Conservation (phyloP, 306 rosid species). For the Arachis stenosperma region DNA sequence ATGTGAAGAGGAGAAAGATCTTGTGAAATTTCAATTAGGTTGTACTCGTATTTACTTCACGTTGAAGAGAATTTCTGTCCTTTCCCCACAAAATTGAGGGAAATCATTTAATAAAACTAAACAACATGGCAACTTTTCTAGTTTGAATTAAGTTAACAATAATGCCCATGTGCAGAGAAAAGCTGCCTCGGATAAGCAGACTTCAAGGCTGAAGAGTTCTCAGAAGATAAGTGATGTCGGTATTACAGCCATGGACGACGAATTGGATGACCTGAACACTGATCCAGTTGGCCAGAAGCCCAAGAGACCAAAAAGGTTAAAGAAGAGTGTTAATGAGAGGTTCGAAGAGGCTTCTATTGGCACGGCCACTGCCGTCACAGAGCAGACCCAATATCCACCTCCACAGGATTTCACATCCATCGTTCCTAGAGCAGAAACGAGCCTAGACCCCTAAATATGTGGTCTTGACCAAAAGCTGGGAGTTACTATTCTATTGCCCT, state of each 20-base stretch:
- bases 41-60: neutral
- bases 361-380: slow-evolving; percentile 37
- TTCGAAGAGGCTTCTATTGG: slow-evolving; percentile 60
- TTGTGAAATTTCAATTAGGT: neutral
- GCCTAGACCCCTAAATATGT: slow-evolving; percentile 36
- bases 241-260: slow-evolving; percentile 39
- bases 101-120: neutral
- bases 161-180: slow-evolving; percentile 67
- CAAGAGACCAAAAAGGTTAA: slow-evolving; percentile 73
- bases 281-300: slow-evolving; percentile 58
- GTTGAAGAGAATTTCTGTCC: neutral
- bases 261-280: slow-evolving; percentile 54
- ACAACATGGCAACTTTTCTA: neutral
- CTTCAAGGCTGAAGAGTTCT: slow-evolving; percentile 52
- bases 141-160: slow-evolving; percentile 37
- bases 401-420: slow-evolving; percentile 34
- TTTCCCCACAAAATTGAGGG: neutral
- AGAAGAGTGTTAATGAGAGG: slow-evolving; percentile 68
- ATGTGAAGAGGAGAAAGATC: neutral
- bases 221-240: slow-evolving; percentile 50
- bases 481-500: slow-evolving; percentile 13
- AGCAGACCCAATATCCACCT: slow-evolving; percentile 48
- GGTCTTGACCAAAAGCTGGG: neutral
- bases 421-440: slow-evolving; percentile 42
- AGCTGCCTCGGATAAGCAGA: slow-evolving; percentile 52